Conservation (phyloP, 305 asterid species). For the Fraxinus latifolia region DNA sequence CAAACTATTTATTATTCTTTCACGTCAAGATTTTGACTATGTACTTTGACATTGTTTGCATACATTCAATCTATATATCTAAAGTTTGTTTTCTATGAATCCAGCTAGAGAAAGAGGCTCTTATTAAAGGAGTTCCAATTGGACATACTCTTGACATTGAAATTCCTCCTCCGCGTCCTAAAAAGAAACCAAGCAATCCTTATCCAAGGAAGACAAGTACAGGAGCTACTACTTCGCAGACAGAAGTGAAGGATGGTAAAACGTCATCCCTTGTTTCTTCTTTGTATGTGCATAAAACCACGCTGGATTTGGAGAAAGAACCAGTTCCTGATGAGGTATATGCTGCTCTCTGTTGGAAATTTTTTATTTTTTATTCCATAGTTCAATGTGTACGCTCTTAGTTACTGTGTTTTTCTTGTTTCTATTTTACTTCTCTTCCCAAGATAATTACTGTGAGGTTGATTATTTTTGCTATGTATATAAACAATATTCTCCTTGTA, state of each 20-base stretch:
- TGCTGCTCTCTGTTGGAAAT: not conserved
- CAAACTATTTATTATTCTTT: slow-evolving; percentile 16
- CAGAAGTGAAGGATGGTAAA: slow-evolving; percentile 61
- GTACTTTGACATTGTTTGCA: slow-evolving; percentile 15
- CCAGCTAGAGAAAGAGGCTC: slow-evolving; percentile 94
- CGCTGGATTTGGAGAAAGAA: slow-evolving; percentile 53
- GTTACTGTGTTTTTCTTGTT: not conserved
- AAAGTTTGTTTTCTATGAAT: slow-evolving; percentile 20
- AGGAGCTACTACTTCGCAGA: slow-evolving; percentile 44
- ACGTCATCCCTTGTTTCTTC: slow-evolving; percentile 39
- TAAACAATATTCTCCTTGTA: slow-evolving; percentile 11
- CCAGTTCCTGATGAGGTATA: slow-evolving; percentile 57
- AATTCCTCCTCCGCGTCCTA: slow-evolving; percentile 98
- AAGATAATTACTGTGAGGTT: slow-evolving; percentile 1
- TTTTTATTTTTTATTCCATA: slow-evolving; percentile 1
- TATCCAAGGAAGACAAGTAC: slow-evolving; percentile 74
- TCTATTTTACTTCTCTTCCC: slow-evolving; percentile 6
- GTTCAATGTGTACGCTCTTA: not conserved
- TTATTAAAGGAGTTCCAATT: slow-evolving; percentile 63
- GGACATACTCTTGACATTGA: slow-evolving; percentile 80
- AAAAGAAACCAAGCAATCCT: slow-evolving; percentile 91
- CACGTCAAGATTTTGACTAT: slow-evolving; percentile 14
- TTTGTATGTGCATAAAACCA: slow-evolving; percentile 38
- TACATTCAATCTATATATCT: slow-evolving; percentile 5
- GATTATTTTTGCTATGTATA: slow-evolving; percentile 14